These are phyloP conservation scores for Passiflora organensis DNA, from an alignment of 345 rosid species.

Conservation along the genomic window DNA sequence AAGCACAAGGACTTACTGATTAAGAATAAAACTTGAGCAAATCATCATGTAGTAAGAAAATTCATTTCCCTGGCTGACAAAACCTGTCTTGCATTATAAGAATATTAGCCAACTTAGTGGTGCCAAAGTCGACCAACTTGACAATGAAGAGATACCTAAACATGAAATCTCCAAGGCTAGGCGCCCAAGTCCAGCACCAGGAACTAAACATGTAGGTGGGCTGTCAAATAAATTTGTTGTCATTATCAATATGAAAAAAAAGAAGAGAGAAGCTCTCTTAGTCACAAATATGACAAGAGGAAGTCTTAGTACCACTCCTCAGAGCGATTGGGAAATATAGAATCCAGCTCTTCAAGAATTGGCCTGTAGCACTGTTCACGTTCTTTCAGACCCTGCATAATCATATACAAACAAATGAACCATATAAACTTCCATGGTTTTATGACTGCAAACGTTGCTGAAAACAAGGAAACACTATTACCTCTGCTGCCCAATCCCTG, in stretches of 20 bases:
- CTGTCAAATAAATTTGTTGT: constrained; percentile 30
- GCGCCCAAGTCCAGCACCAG: constrained; percentile 99
- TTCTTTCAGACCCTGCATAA: constrained; percentile 69
- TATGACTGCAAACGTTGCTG: not conserved
- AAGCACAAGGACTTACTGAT: constrained; percentile 50
- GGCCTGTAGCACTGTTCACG: constrained; percentile 90
- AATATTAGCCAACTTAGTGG: constrained; percentile 7
- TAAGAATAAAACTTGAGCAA: constrained; percentile 95
- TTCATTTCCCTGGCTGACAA: constrained; percentile 95
- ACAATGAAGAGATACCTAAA: constrained; percentile 49
- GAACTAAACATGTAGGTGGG: constrained; percentile 93
- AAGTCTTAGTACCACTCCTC: constrained; percentile 45
- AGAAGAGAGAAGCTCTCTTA: not conserved
- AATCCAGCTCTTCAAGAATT: constrained; percentile 83
- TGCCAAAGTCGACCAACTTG: not conserved
- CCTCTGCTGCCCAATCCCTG: constrained; percentile 99
- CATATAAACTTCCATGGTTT: too few species aligned
- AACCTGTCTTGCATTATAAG: constrained; percentile 55
- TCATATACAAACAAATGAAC: constrained; percentile 1
- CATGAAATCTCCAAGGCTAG: constrained; percentile 94
- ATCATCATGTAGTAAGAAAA: constrained; percentile 99
- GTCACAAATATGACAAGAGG: not conserved
- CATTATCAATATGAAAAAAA: constrained; percentile 1
- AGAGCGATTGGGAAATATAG: constrained; percentile 68
- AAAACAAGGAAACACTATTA: constrained; percentile 22